Conservation (phyloP, 495 filamentous ascomycete species). For the Neurospora africana region DNA sequence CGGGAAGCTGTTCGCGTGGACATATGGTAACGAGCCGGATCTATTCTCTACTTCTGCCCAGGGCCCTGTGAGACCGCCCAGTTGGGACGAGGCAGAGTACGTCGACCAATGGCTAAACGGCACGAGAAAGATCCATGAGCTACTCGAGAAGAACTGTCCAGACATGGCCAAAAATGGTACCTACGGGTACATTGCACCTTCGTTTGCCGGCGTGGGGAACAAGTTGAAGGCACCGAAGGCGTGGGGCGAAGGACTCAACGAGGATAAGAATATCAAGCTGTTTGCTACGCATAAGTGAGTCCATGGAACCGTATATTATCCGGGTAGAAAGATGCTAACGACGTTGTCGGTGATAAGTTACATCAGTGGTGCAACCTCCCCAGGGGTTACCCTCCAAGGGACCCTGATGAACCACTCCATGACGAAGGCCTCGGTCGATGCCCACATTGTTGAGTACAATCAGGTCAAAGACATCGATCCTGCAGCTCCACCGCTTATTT, state of each 20-base stretch:
- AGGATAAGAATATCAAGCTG: constrained; percentile 38
- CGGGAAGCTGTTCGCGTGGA: constrained; percentile 45
- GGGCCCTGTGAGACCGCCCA: constrained; percentile 39
- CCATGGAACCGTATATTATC: not conserved
- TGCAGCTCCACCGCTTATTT: constrained; percentile 42
- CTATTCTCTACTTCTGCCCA: constrained; percentile 46
- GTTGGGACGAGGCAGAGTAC: constrained; percentile 48
- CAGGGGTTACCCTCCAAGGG: constrained; percentile 52
- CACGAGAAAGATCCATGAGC: constrained; percentile 36
- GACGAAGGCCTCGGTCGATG: constrained; percentile 38
- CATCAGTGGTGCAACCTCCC: constrained; percentile 50
- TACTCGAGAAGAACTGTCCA: constrained; percentile 42
- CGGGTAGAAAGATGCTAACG: constrained; percentile 1
- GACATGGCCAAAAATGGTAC: constrained; percentile 29
- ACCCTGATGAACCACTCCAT: constrained; percentile 58
- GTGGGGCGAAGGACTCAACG: constrained; percentile 44
- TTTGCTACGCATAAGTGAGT: constrained; percentile 57
- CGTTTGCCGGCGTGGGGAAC: constrained; percentile 47
- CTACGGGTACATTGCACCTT: constrained; percentile 49
- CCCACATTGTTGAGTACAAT: constrained; percentile 37
- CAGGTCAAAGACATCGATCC: constrained; percentile 25
- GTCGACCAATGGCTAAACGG: constrained; percentile 52
- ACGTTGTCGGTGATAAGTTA: constrained; percentile 39
- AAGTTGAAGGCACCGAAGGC: constrained; percentile 39
- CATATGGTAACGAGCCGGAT: constrained; percentile 61